phyloP scores from a whole-genome alignment of 192 early-diverging fungal genomes.

The Coemansia sp. region DNA sequence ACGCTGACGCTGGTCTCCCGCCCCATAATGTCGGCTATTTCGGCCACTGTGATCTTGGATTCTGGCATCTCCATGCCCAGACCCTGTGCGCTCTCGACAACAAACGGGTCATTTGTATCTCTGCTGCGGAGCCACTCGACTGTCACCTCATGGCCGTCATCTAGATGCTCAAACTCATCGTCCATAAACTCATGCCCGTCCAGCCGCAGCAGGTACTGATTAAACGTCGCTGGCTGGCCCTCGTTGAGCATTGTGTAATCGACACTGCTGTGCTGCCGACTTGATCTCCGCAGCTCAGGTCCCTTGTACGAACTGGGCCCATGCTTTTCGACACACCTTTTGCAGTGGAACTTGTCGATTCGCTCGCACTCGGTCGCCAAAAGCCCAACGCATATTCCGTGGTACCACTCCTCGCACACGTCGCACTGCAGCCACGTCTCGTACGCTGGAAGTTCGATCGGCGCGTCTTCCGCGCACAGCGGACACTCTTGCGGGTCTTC shows the following conservation, averaged over 20 bases:
- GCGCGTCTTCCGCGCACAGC: constrained; percentile 41
- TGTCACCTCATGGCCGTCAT: constrained; percentile 62
- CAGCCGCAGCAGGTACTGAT: constrained; percentile 76
- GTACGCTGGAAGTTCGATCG: constrained; percentile 43
- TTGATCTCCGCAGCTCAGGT: constrained; percentile 57
- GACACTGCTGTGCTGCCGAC: constrained; percentile 56
- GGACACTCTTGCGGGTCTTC: constrained; percentile 49
- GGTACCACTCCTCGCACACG: constrained; percentile 64
- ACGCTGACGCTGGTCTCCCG: constrained; percentile 60
- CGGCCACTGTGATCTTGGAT: constrained; percentile 56
- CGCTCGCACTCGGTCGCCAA: constrained; percentile 54
- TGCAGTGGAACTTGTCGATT: constrained; percentile 67
- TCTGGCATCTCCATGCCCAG: constrained; percentile 83
- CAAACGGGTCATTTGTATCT: constrained; percentile 71
- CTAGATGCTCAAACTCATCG: constrained; percentile 65
- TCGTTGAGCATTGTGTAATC: constrained; percentile 86
- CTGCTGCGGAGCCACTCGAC: constrained; percentile 60
- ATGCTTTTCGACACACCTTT: constrained; percentile 51
- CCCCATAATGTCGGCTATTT: constrained; percentile 58
- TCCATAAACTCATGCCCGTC: constrained; percentile 62
- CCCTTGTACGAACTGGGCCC: constrained; percentile 60
- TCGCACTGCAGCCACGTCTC: constrained; percentile 69
- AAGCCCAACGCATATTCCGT: constrained; percentile 63
- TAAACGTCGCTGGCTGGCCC: constrained; percentile 71
- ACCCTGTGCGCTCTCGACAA: constrained; percentile 64